A percentile compares a stretch with the other conserved stretches of the same genome.
phyloP scores from a whole-genome alignment of 2,329 filamentous ascomycete species.

The Aspergillus unguis region DNA sequence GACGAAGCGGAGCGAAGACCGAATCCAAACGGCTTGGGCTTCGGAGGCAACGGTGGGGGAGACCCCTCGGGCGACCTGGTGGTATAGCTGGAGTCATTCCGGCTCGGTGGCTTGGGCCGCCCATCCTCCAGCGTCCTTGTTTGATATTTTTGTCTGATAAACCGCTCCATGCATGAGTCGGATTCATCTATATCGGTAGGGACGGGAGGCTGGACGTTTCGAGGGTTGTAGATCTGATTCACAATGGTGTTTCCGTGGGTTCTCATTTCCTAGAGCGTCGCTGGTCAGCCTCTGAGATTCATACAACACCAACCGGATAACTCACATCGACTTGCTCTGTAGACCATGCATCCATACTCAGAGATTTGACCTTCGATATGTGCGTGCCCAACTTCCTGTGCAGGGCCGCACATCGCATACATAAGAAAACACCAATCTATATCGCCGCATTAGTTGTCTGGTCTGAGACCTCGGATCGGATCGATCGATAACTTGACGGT shows the following conservation, averaged over 20 bases:
- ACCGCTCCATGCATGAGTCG: conserved; percentile 91
- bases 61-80: conserved; percentile 50
- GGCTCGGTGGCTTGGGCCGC: conserved; percentile 45
- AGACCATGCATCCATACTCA: conserved; percentile 98
- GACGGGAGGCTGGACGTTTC: conserved; percentile 75
- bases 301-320: conserved; percentile 11
- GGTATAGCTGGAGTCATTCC: conserved; percentile 57
- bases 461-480: not conserved
- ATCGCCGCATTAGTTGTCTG: conserved; percentile 16
- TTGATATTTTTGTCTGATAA: conserved; percentile 92
- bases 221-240: conserved; percentile 86
- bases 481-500: not conserved
- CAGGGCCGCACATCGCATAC: conserved; percentile 93
- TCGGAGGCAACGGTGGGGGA: conserved; percentile 57
- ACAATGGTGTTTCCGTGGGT: conserved; percentile 80
- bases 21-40: conserved; percentile 62
- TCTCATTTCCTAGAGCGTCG: conserved; percentile 73
- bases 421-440: conserved; percentile 90
- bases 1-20: conserved; percentile 67
- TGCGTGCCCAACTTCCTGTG: conserved; percentile 97
- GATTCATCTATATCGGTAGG: conserved; percentile 89
- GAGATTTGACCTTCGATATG: conserved; percentile 96
- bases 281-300: not conserved
- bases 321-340: conserved; percentile 92
- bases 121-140: conserved; percentile 54